Evolutionary conservation across 148 eudicot genomes (phyloP).

Genomic region (Heliosperma pusillum): DNA sequence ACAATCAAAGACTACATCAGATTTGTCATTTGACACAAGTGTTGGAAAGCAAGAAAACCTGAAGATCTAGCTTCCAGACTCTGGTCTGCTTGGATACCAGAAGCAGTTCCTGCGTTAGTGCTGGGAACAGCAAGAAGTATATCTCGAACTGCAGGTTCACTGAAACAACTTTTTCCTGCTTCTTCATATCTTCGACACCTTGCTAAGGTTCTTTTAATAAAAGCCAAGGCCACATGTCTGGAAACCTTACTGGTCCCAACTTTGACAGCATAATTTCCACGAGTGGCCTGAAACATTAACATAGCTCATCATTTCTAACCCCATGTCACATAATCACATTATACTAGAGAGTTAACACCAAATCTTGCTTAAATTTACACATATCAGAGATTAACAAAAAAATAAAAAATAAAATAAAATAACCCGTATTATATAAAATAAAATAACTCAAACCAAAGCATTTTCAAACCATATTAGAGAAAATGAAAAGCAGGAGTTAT

Average conservation of each 20-base stretch:
- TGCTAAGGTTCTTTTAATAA: slow-evolving; percentile 70
- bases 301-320: background rate
- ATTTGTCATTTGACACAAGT: background rate
- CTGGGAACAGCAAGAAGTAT: slow-evolving; percentile 49
- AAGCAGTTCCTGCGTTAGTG: slow-evolving; percentile 33
- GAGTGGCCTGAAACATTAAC: slow-evolving; percentile 58
- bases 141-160: slow-evolving; percentile 67
- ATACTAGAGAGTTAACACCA: background rate
- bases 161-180: slow-evolving; percentile 71
- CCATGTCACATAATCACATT: background rate
- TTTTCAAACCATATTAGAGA: too few species aligned
- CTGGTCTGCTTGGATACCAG: slow-evolving; percentile 24
- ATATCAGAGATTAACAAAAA: too few species aligned
- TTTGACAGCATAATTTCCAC: slow-evolving; percentile 66
- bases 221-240: slow-evolving; percentile 76
- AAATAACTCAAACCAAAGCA: too few species aligned
- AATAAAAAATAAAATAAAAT: too few species aligned
- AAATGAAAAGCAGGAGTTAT: too few species aligned
- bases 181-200: slow-evolving; percentile 64
- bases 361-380: background rate
- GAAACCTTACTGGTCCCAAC: slow-evolving; percentile 60
- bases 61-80: slow-evolving; percentile 31
- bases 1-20: background rate
- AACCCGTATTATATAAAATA: too few species aligned
- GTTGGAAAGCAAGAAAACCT: slow-evolving; percentile 19